Evolutionary conservation across 345 rosid genomes (phyloP).

Genomic region (Gossypium australe): DNA sequence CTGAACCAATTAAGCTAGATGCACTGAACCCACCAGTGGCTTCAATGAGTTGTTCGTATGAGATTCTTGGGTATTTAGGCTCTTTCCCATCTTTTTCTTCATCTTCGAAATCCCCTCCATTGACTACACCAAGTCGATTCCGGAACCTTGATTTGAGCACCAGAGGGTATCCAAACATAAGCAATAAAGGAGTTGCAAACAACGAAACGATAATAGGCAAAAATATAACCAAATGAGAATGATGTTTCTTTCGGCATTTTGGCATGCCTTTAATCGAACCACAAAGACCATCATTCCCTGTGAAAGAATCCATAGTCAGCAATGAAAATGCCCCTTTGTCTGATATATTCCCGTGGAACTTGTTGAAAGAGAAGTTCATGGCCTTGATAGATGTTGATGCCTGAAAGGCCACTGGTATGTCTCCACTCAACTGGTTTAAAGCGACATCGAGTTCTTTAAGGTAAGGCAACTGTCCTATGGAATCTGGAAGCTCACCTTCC

Average conservation of each 20-base stretch:
- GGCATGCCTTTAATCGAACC: slow-evolving; percentile 72
- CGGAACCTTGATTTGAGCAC: slow-evolving; percentile 41
- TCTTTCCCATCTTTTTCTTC: slow-evolving; percentile 49
- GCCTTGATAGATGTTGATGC: slow-evolving; percentile 54
- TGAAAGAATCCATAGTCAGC: slow-evolving; percentile 59
- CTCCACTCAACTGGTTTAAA: slow-evolving; percentile 56
- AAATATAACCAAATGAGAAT: slow-evolving; percentile 29
- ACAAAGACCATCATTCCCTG: slow-evolving; percentile 62
- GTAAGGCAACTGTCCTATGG: slow-evolving; percentile 71
- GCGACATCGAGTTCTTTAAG: slow-evolving; percentile 61
- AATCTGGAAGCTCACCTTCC: slow-evolving; percentile 54
- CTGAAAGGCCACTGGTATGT: slow-evolving; percentile 54
- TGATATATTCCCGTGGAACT: slow-evolving; percentile 62
- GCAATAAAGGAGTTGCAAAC: slow-evolving; percentile 42
- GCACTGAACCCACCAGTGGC: slow-evolving; percentile 75
- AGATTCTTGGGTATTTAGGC: slow-evolving; percentile 53
- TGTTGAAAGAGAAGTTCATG: slow-evolving; percentile 73
- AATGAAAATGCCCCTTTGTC: slow-evolving; percentile 52
- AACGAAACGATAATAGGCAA: slow-evolving; percentile 50
- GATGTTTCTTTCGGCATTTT: slow-evolving; percentile 44
- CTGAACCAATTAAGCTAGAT: slow-evolving; percentile 75
- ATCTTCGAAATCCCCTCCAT: slow-evolving; percentile 38
- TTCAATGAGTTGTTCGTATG: slow-evolving; percentile 58
- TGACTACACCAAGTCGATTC: slow-evolving; percentile 24
- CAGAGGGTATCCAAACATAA: slow-evolving; percentile 41